Evolutionary conservation across 129 eudicot genomes (phyloP), one percentile per base, ranked within the genome.

Genomic region (Lactuca saligna): DNA sequence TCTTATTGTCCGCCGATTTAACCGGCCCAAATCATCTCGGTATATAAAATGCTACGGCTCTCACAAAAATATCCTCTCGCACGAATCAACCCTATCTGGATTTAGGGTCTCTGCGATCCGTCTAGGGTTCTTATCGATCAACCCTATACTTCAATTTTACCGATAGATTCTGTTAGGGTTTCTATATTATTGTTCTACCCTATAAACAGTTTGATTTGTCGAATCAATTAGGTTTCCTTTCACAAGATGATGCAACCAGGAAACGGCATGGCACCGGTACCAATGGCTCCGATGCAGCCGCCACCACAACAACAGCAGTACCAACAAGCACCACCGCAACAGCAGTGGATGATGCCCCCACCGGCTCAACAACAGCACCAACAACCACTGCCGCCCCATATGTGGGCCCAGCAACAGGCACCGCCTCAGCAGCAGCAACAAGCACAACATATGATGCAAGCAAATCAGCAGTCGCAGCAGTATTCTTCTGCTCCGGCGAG

Each of bases 191-290:
- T 48, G 3, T 13, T 33, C 16, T 38, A 39, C 63, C 32, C n/a
- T 29, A 73, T 17, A 20, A 42, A 4, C 5, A 73, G 54, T 6
- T 25, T 63, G 54, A 65, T 42, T 32, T 29, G 34, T 73, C 4
- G 8, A 61, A 15, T 25, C 54, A 17, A 25, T 15, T 77, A 81
- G 79, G 68, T 68, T 62, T 50, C 54, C 8, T 5, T 38, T 69
- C 10, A 4, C 9, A 71, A 57, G 38, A 89, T 89, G 90, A 86
- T 86, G 90, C 91, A 86, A 71, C 90, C 83, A 69, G 83, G 79
- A 29, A 81, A 75, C 74, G 96, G 92, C 9, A 69, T 79, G 79
- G 84, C 58, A 2, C 86, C 87, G 63, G 86, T 77, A 16, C 78
- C 75, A 33, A 76, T 74, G 81, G 84, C 80, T 39, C 77, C 73